Conservation (phyloP, 2,329 filamentous ascomycete genomes). For the Penicillium sp. region DNA sequence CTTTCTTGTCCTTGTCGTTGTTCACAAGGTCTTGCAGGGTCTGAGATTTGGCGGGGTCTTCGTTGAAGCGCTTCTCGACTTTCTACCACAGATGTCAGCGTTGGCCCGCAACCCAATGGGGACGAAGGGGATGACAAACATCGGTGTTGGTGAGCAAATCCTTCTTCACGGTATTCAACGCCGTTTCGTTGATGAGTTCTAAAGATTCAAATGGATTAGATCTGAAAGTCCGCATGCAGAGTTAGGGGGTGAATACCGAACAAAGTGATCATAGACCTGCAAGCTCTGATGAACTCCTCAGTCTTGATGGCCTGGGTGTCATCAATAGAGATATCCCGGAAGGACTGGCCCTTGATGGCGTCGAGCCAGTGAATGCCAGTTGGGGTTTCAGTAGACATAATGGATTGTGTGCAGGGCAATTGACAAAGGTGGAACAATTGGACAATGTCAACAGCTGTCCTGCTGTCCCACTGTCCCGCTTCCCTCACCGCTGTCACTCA, state of each 20-base stretch:
- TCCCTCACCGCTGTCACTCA: conserved; percentile 31
- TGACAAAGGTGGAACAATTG: conserved; percentile 8
- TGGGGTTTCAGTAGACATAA: conserved; percentile 53
- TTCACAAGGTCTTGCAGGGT: conserved; percentile 83
- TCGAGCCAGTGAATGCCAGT: conserved; percentile 81
- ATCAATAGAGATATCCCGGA: conserved; percentile 79
- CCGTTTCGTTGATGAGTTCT: conserved; percentile 68
- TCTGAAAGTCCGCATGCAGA: neutral
- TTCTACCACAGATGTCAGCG: conserved; percentile 62
- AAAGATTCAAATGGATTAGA: conserved; percentile 14
- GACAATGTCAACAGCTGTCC: conserved; percentile 24
- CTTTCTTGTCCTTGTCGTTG: conserved; percentile 88
- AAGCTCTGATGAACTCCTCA: conserved; percentile 85
- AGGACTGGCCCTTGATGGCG: conserved; percentile 75
- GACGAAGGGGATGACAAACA: conserved; percentile 53
- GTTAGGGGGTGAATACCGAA: conserved; percentile 66
- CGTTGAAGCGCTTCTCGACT: conserved; percentile 80
- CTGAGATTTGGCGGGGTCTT: conserved; percentile 75
- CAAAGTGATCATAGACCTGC: conserved; percentile 82
- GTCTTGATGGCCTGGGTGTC: conserved; percentile 80
- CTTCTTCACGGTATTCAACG: conserved; percentile 87
- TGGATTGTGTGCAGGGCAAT: conserved; percentile 15
- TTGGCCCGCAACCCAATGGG: neutral
- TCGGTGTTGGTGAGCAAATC: conserved; percentile 93
- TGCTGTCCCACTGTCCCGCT: neutral